Evolutionary conservation across 2,329 filamentous ascomycete species (phyloP).

Genomic region (Diaporthe nobilis): DNA sequence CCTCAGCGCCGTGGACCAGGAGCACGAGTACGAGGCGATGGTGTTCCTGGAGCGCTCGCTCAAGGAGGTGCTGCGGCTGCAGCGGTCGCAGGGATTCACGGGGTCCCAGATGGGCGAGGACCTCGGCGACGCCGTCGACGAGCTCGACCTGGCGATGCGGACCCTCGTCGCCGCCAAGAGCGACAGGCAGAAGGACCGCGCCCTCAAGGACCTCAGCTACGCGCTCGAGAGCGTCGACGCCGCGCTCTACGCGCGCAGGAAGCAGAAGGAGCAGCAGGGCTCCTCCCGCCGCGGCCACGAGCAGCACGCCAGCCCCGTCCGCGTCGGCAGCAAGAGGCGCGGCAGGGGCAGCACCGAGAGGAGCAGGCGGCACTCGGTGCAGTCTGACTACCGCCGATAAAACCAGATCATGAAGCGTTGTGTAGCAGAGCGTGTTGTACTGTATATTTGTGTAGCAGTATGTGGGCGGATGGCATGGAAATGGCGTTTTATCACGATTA

Average conservation of each 20-base stretch:
- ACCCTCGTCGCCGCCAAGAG: slow-evolving; percentile 30
- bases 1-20: slow-evolving; percentile 18
- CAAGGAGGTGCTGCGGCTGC: slow-evolving; percentile 34
- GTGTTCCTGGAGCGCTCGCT: slow-evolving; percentile 33
- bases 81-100: slow-evolving; percentile 22
- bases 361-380: slow-evolving; percentile 33
- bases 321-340: neutral
- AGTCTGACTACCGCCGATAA: slow-evolving; percentile 9
- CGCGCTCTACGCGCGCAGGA: slow-evolving; percentile 22
- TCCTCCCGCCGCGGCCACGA: too few relatives aligned
- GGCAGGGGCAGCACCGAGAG: neutral
- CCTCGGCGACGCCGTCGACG: slow-evolving; percentile 37
- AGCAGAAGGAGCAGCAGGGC: slow-evolving; percentile 8
- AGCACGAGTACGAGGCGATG: slow-evolving; percentile 38
- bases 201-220: slow-evolving; percentile 31
- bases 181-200: slow-evolving; percentile 32
- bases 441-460: slow-evolving; percentile 25
- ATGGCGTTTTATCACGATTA: slow-evolving; percentile 15
- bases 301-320: neutral
- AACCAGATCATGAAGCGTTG: slow-evolving; percentile 24
- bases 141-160: slow-evolving; percentile 34
- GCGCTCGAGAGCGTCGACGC: slow-evolving; percentile 34
- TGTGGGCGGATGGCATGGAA: neutral
- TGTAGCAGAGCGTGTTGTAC: neutral
- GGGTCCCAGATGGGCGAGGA: slow-evolving; percentile 31